Conservation (phyloP, 1,284 basidiomycete genomes). For the Heliocybe sulcata region DNA sequence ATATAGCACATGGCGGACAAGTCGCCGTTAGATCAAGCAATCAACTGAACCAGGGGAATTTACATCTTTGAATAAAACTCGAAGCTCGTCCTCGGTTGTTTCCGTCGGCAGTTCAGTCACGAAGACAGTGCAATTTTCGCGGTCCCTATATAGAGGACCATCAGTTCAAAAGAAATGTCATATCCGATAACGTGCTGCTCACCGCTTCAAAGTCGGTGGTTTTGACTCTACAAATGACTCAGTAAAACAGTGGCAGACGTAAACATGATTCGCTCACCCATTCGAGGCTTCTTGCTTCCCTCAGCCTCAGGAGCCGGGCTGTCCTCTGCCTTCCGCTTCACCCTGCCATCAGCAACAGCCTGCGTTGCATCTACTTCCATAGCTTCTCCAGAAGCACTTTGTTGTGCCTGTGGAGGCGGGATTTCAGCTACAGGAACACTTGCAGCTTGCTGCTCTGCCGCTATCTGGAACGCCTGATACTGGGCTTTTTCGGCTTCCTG, state of each 20-base stretch:
- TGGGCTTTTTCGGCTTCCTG: constrained; percentile 57
- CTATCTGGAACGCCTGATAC: constrained; percentile 43
- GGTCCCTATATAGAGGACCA: constrained; percentile 57
- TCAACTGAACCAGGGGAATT: constrained; percentile 22
- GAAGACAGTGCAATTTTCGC: constrained; percentile 92
- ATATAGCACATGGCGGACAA: constrained; percentile 5
- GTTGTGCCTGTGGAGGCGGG: constrained; percentile 4
- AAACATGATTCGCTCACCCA: constrained; percentile 34
- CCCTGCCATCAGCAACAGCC: constrained; percentile 26
- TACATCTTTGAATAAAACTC: constrained; percentile 79
- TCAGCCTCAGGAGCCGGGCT: constrained; percentile 23
- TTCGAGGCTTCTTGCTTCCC: constrained; percentile 49
- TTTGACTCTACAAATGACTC: constrained; percentile 31
- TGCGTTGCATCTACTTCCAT: constrained; percentile 48
- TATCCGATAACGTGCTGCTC: constrained; percentile 9
- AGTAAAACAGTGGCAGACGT: neutral
- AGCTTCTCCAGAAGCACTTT: constrained; percentile 13
- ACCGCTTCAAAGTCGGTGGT: constrained; percentile 55
- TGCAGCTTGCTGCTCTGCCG: constrained; percentile 36
- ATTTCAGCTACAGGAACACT: constrained; percentile 27
- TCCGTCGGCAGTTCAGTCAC: constrained; percentile 64
- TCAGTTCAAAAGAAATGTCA: neutral
- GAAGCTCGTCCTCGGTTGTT: constrained; percentile 61
- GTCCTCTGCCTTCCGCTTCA: constrained; percentile 63
- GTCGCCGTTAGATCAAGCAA: constrained; percentile 3